Evolutionary conservation across 371 early-diverging fungal genomes (phyloP), one percentile per base, ranked within the genome.

Genomic region (Mortierella sp.): DNA sequence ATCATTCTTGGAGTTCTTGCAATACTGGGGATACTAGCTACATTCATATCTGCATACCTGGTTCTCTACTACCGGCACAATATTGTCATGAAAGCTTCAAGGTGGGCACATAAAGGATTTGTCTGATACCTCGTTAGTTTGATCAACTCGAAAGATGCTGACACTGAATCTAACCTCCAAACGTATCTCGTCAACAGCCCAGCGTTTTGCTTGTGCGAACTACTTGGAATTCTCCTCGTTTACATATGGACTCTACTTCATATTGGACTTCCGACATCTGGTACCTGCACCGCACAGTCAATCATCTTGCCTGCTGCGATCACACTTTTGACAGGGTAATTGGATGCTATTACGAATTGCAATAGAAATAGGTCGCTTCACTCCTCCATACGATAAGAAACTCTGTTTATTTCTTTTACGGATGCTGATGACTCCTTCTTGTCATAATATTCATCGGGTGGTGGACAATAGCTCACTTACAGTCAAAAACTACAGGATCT

Each of bases 401-500:
- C 12, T 12, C 16, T 46, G n/a, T 46, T 46, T 46, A 12, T 46
- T 46, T 16, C 16, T 46, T 46, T 46, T 46, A 46, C 46, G 12
- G 46, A 9, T 9, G 46, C 46, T 46, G 12, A n/a, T n/a, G n/a
- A n/a, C n/a, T 16, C 46, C 46, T 46, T 46, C 16, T 46, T 46
- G 16, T 46, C 16, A 9, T 23, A 19, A 5, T 9, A 12, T 46
- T 46, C 9, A 9, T 46, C 46, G 46, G 46, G 46, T 46, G 46
- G 46, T 46, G 46, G 12, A 46, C 46, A 16, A 19, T 44, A 72
- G 72, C 9, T 60, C 72, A 7, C 28, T 71, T 55, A 61, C 56
- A 4, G 21, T 71, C 51, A 71, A 71, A 51, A 66, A 71, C 45
- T 66, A 71, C 48, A 25, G 66, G 44, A 66, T 71, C 51, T 66